Percentiles rank a stretch among this genome's conserved stretches.
Evolutionary conservation across 1,284 basidiomycete species (phyloP).

Genomic region (Rhodotorula mucilaginosa): DNA sequence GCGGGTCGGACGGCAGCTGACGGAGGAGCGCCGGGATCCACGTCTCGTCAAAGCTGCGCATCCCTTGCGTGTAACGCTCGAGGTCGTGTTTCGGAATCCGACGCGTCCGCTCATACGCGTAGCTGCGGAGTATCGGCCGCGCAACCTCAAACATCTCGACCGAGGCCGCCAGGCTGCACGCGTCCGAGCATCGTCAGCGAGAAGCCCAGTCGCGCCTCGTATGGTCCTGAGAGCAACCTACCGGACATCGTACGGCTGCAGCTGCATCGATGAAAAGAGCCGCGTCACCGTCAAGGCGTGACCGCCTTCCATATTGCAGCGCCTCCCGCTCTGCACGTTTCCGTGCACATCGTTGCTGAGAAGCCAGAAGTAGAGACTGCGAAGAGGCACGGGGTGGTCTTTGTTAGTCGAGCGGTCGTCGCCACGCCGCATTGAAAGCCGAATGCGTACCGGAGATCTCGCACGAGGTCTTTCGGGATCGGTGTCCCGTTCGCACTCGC

Average conservation of each 20-base stretch:
- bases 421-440: not conserved
- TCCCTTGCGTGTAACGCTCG: constrained; percentile 39
- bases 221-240: not conserved
- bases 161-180: constrained; percentile 33
- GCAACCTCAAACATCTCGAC: constrained; percentile 43
- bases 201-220: too few relatives aligned
- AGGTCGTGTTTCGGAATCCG: constrained; percentile 35
- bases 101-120: constrained; percentile 35
- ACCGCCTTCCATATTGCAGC: constrained; percentile 39
- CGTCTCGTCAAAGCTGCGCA: constrained; percentile 36
- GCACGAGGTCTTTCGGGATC: constrained; percentile 26
- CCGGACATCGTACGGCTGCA: constrained; percentile 40
- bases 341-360: constrained; percentile 38
- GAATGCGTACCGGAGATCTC: constrained; percentile 22
- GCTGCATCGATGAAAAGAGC: constrained; percentile 35
- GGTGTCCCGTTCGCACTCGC: constrained; percentile 24
- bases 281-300: constrained; percentile 37
- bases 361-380: constrained; percentile 37
- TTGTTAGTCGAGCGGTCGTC: not conserved
- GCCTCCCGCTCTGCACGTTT: constrained; percentile 37
- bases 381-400: accelerated
- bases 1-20: constrained; percentile 34
- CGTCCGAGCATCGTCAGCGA: not conserved
- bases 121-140: constrained; percentile 37
- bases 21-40: constrained; percentile 33